Percentiles rank a stretch among this genome's conserved stretches.
Conservation (phyloP, 2,329 filamentous ascomycete genomes). For the Colletotrichum falcatum region DNA sequence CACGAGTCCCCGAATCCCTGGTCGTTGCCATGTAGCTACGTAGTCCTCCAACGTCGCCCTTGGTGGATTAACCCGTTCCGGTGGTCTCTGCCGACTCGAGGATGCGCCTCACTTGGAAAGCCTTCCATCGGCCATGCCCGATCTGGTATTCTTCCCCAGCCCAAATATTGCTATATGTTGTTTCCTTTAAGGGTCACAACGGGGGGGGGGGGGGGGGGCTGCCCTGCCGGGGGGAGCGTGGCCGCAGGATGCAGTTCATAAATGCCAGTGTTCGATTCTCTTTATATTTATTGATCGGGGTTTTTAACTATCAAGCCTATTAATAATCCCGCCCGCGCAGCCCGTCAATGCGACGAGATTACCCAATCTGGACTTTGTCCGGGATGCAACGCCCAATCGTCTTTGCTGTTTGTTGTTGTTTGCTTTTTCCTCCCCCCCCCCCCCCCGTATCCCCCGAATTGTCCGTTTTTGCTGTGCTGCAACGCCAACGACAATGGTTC, state of each 20-base stretch:
- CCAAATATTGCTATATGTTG: not conserved
- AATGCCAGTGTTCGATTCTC: conserved; percentile 15
- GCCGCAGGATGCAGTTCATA: conserved; percentile 2
- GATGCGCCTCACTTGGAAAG: not conserved
- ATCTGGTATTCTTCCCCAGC: not conserved
- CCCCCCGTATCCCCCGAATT: not conserved
- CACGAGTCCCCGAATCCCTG: not conserved
- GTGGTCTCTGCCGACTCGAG: conserved; percentile 30
- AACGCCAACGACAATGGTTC: conserved; percentile 23
- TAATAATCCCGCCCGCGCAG: conserved; percentile 26
- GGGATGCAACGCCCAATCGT: conserved; percentile 31
- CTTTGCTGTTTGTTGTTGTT: conserved; percentile 30
- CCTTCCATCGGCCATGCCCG: not conserved
- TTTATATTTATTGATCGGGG: conserved; percentile 3
- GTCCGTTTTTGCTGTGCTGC: conserved; percentile 19
- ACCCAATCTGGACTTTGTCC: conserved; percentile 28
- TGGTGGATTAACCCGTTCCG: conserved; percentile 33
- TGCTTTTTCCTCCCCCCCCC: conserved; percentile 21
- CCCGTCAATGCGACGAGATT: conserved; percentile 38
- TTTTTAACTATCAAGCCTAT: conserved; percentile 2
- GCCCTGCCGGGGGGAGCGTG: no score
- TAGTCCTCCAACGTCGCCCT: conserved; percentile 24
- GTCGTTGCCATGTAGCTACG: not conserved
- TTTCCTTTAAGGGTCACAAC: not conserved
- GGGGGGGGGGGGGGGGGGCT: no score